Evolutionary conservation across 1,139 yeast genomes (phyloP), one percentile per base, ranked within the genome.

Genomic region (Yamadazyma membranifaciens): DNA sequence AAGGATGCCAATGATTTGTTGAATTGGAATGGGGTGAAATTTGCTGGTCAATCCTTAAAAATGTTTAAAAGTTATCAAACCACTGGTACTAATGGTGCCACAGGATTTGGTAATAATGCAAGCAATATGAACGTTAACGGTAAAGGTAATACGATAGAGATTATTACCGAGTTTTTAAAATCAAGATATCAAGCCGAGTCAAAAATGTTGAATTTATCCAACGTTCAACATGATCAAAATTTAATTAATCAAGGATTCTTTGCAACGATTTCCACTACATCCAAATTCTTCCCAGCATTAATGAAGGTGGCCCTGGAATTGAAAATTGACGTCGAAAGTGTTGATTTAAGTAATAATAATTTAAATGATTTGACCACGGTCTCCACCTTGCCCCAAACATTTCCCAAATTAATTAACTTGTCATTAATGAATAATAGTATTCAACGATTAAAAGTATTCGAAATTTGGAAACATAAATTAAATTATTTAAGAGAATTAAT

Each of bases 201-300:
- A 13, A 81, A 80, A 57, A 65, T 92, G 72, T 69, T 92, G 43
- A 87, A 91, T 55, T 68, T 92, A 41, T 73, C 83, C n/a, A 69
- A 69, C 40, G 79, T 89, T 54, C 75, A 78, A 45, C 75, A 74
- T 39, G 98, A 92, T 57, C 83, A 78, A 24, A 71, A 63, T 12
- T 67, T 92, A 36, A 64, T 65, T 14, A 66, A 75, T 13, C 75
- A 75, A 47, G 96, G 96, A 0, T 69, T 88, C 42, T 81, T 89
- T 50, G 74, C 79, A 16, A 67, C 78, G 13, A 67, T 81, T 6
- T 75, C 81, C 37, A 73, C 80, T 3, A 60, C 79, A 1, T 76
- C 94, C 12, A 91, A 91, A 60, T 83, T 91, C 75, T 89, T 92
- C 61, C 87, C 91, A 3, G 98, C 98, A 0, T 67, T 92, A 49